phyloP scores from a whole-genome alignment of 768 basidiomycete species.

The Termitomyces sp. region DNA sequence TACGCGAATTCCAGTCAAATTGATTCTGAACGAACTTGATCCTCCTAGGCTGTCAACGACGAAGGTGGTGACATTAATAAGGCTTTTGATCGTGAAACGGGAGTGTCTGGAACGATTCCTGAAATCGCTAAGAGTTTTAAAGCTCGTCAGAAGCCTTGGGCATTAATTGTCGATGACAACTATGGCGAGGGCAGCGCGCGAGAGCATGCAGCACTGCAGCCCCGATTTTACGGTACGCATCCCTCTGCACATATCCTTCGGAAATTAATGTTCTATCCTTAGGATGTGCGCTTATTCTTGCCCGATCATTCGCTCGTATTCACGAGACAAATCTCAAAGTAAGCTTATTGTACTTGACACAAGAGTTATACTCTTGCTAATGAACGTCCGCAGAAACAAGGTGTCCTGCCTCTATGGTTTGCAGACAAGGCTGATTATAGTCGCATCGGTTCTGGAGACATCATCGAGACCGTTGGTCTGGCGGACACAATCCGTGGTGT shows the following conservation, averaged over 20 bases:
- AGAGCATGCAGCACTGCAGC: slow-evolving; percentile 96
- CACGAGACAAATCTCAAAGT: slow-evolving; percentile 98
- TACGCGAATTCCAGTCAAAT: neutral
- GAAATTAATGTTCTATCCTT: slow-evolving; percentile 3
- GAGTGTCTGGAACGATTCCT: slow-evolving; percentile 77
- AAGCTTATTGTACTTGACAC: slow-evolving; percentile 10
- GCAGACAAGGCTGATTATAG: slow-evolving; percentile 80
- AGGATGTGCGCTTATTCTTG: slow-evolving; percentile 86
- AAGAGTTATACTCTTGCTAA: slow-evolving; percentile 4
- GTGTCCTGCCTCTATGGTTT: slow-evolving; percentile 94
- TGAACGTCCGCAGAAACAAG: slow-evolving; percentile 75
- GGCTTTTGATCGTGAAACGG: slow-evolving; percentile 72
- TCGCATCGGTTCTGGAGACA: slow-evolving; percentile 78
- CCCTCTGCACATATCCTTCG: neutral
- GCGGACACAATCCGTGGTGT: slow-evolving; percentile 52
- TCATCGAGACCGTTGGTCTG: slow-evolving; percentile 81
- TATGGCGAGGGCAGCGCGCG: slow-evolving; percentile 98
- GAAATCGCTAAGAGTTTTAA: slow-evolving; percentile 87
- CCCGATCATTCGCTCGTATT: slow-evolving; percentile 94
- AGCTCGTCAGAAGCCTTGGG: slow-evolving; percentile 81
- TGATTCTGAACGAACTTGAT: neutral
- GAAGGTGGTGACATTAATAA: slow-evolving; percentile 92
- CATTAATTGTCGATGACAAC: slow-evolving; percentile 91
- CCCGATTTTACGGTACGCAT: slow-evolving; percentile 78
- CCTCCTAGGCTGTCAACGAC: slow-evolving; percentile 77